Evolutionary conservation across 352 stramenopile genomes (phyloP).

Genomic region (Plasmopara halstedii): DNA sequence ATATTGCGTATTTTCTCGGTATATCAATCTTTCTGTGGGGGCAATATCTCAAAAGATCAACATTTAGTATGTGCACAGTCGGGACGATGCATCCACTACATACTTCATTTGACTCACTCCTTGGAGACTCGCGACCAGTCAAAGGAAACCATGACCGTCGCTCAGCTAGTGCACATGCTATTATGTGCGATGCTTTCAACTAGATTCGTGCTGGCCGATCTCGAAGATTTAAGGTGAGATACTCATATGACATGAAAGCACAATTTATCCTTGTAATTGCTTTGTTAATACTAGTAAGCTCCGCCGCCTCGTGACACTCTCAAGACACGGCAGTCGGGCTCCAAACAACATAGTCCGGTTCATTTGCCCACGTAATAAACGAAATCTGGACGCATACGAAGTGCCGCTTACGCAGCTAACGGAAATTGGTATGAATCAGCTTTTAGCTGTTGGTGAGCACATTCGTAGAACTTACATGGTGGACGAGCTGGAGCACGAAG

Average conservation of each 20-base stretch:
- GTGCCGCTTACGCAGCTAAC: conserved; percentile 78
- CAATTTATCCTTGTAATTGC: background rate
- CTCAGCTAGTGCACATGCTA: conserved; percentile 9
- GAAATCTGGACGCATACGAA: conserved; percentile 67
- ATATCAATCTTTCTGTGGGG: too few relatives aligned
- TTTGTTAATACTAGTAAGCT: conserved; percentile 38
- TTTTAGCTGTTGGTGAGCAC: conserved; percentile 61
- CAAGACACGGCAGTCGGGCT: conserved; percentile 69
- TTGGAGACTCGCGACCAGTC: too few relatives aligned
- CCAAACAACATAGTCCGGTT: conserved; percentile 54
- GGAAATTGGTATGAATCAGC: conserved; percentile 73
- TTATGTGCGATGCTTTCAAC: conserved; percentile 11
- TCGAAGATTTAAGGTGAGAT: conserved; percentile 12
- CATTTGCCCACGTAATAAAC: conserved; percentile 58
- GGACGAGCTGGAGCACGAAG: conserved; percentile 23
- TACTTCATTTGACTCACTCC: too few relatives aligned
- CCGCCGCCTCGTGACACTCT: conserved; percentile 68
- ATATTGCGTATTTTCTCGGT: too few relatives aligned
- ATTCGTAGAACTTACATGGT: conserved; percentile 63
- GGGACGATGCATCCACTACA: too few relatives aligned
- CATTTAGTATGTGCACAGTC: too few relatives aligned
- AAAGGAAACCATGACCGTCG: conserved; percentile 6
- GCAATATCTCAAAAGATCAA: too few relatives aligned
- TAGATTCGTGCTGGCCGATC: conserved; percentile 4
- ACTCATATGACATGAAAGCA: background rate